Percentiles rank a stretch among this genome's conserved stretches.
Evolutionary conservation across 2,329 filamentous ascomycete species (phyloP).

Genomic region (Exophiala spinifera): DNA sequence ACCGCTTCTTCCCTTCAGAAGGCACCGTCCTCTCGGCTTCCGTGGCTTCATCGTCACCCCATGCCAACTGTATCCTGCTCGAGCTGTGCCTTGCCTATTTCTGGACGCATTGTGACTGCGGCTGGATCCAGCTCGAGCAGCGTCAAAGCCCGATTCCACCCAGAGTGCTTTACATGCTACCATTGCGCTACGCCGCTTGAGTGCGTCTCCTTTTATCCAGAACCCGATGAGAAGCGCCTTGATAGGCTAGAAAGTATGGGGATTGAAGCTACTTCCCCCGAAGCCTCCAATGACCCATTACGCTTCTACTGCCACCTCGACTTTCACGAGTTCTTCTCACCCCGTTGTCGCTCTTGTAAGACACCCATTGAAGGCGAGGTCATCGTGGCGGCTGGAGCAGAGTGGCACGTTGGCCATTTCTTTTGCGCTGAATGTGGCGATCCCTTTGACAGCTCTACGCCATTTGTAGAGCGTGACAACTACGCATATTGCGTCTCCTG

Average conservation of each 20-base stretch:
- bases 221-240: slow-evolving; percentile 69
- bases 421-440: slow-evolving; percentile 99
- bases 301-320: slow-evolving; percentile 98
- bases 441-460: slow-evolving; percentile 60
- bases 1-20: slow-evolving; percentile 39
- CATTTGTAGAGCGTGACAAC: slow-evolving; percentile 96
- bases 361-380: slow-evolving; percentile 96
- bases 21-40: slow-evolving; percentile 21
- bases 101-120: slow-evolving; percentile 84
- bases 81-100: slow-evolving; percentile 78
- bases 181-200: slow-evolving; percentile 84
- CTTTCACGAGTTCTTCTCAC: slow-evolving; percentile 92
- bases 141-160: slow-evolving; percentile 68
- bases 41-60: slow-evolving; percentile 37
- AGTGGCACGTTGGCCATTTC: slow-evolving; percentile 97
- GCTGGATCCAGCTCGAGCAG: slow-evolving; percentile 52
- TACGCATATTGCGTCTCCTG: slow-evolving; percentile 96
- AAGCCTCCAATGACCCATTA: slow-evolving; percentile 62
- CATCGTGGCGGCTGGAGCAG: slow-evolving; percentile 85
- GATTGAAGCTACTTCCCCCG: slow-evolving; percentile 49
- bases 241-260: slow-evolving; percentile 67
- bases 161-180: slow-evolving; percentile 87
- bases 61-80: slow-evolving; percentile 71
- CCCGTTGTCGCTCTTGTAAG: slow-evolving; percentile 91
- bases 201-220: slow-evolving; percentile 92